Conservation (phyloP, 352 stramenopile genomes). For the Phytophthora fragariae region DNA sequence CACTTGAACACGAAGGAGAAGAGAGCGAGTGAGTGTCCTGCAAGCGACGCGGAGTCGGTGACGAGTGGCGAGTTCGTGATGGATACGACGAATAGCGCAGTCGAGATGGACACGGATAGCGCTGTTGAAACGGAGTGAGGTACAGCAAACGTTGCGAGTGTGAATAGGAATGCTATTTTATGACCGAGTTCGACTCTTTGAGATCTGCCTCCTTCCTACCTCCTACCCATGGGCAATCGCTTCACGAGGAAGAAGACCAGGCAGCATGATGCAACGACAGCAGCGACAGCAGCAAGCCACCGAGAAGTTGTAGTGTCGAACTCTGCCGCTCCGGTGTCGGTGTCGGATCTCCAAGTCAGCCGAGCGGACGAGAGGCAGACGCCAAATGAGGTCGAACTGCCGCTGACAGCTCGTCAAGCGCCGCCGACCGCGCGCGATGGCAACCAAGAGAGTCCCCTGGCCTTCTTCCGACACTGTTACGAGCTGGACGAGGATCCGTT, state of each 20-base stretch:
- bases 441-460: slow-evolving; percentile 30
- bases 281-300: not conserved
- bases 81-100: slow-evolving; percentile 25
- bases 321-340: not conserved
- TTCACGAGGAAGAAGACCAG: slow-evolving; percentile 25
- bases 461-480: slow-evolving; percentile 36
- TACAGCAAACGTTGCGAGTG: not conserved
- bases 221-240: slow-evolving; percentile 36
- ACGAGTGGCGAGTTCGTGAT: slow-evolving; percentile 24
- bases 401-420: slow-evolving; percentile 13
- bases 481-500: slow-evolving; percentile 34
- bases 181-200: too few species aligned
- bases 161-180: not conserved
- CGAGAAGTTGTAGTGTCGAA: not conserved
- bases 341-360: not conserved
- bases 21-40: not conserved
- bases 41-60: slow-evolving; percentile 16
- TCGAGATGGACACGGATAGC: slow-evolving; percentile 25
- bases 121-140: slow-evolving; percentile 28
- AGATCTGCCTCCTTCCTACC: not conserved
- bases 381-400: not conserved
- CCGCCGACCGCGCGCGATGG: slow-evolving; percentile 22
- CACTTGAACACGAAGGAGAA: slow-evolving; percentile 26
- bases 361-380: too few species aligned
- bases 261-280: not conserved